Percentiles rank a stretch among this genome's conserved stretches.
Conservation (phyloP, 2,329 filamentous ascomycete species). For the Alternaria tenuissima region DNA sequence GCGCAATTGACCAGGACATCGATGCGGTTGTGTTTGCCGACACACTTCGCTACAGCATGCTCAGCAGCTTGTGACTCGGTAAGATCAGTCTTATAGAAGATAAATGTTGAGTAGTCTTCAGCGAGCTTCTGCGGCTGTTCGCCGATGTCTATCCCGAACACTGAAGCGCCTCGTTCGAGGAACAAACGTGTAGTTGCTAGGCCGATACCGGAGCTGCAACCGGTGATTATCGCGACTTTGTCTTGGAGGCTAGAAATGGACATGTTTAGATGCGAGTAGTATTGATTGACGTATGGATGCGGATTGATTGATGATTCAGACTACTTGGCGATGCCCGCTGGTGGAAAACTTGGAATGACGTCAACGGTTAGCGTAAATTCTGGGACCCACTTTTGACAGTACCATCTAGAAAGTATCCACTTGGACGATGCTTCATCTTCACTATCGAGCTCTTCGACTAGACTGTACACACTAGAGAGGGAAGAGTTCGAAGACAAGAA, state of each 20-base stretch:
- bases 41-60: slow-evolving; percentile 35
- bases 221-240: slow-evolving; percentile 40
- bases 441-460: background rate
- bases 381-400: background rate
- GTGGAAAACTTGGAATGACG: slow-evolving; percentile 20
- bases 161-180: slow-evolving; percentile 33
- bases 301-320: slow-evolving; percentile 1
- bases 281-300: background rate
- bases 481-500: background rate
- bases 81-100: slow-evolving; percentile 38
- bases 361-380: slow-evolving; percentile 16
- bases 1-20: slow-evolving; percentile 59
- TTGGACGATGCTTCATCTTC: background rate
- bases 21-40: slow-evolving; percentile 32
- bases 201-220: slow-evolving; percentile 43
- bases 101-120: slow-evolving; percentile 27
- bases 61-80: slow-evolving; percentile 28
- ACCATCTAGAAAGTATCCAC: background rate
- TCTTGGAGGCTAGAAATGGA: slow-evolving; percentile 33
- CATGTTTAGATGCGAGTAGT: slow-evolving; percentile 11
- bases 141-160: slow-evolving; percentile 42
- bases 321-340: background rate
- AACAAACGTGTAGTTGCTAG: slow-evolving; percentile 38
- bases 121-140: slow-evolving; percentile 26
- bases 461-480: no score